Evolutionary conservation across 805 yeast genomes (phyloP).

Genomic region (Ogataea philodendri): DNA sequence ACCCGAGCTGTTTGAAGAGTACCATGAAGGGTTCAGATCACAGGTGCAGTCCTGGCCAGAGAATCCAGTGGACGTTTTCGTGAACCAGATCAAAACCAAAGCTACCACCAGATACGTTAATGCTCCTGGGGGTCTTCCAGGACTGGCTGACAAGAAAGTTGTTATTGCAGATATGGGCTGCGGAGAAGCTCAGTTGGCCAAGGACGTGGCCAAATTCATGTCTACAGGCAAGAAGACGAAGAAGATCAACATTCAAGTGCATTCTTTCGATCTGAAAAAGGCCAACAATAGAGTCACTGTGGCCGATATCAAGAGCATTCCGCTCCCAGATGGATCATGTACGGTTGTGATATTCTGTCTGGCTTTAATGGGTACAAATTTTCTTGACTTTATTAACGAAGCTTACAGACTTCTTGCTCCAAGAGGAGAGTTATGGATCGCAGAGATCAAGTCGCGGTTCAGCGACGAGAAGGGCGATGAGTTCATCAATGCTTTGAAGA

Average conservation of each 20-base stretch:
- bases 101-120: slow-evolving; percentile 61
- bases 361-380: slow-evolving; percentile 96
- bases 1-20: slow-evolving; percentile 88
- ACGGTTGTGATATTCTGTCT: slow-evolving; percentile 90
- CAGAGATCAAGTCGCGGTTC: slow-evolving; percentile 93
- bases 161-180: slow-evolving; percentile 98
- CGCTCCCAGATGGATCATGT: slow-evolving; percentile 74
- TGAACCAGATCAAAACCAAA: slow-evolving; percentile 61
- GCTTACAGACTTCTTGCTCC: slow-evolving; percentile 86
- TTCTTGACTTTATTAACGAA: slow-evolving; percentile 85
- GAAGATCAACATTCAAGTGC: slow-evolving; percentile 59
- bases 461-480: slow-evolving; percentile 73
- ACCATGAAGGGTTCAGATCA: slow-evolving; percentile 91
- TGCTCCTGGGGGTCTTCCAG: slow-evolving; percentile 96
- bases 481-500: slow-evolving; percentile 74
- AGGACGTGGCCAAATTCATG: slow-evolving; percentile 55
- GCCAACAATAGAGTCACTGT: slow-evolving; percentile 90
- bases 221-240: slow-evolving; percentile 31
- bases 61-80: slow-evolving; percentile 93
- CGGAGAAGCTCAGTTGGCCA: slow-evolving; percentile 90
- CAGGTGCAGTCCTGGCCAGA: slow-evolving; percentile 99
- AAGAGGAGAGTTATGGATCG: slow-evolving; percentile 94
- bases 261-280: slow-evolving; percentile 87
- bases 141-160: slow-evolving; percentile 54
- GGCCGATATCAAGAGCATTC: slow-evolving; percentile 93